These are phyloP conservation scores for Leishmania martiniquensis DNA, from an alignment of 208 protist species.

Conservation along the genomic window DNA sequence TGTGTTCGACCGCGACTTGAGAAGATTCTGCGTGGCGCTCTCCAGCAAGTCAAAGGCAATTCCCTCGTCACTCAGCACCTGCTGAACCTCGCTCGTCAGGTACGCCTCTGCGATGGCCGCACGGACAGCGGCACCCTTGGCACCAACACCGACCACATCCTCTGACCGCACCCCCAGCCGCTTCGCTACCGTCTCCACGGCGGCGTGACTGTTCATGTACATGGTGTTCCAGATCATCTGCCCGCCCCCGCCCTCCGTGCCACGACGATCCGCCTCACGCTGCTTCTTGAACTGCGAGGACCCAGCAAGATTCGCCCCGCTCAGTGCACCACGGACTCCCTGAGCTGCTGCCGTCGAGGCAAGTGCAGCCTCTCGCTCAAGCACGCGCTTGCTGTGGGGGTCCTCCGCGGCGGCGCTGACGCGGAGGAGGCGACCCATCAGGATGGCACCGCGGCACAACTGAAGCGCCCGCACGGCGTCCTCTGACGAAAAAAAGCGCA, in stretches of 20 bases:
- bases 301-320: slow-evolving; percentile 34
- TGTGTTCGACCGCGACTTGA: slow-evolving; percentile 78
- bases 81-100: slow-evolving; percentile 76
- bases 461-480: slow-evolving; percentile 86
- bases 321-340: not conserved
- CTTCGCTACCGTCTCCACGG: slow-evolving; percentile 73
- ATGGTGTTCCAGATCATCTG: slow-evolving; percentile 72
- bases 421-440: slow-evolving; percentile 89
- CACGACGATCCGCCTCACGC: slow-evolving; percentile 42
- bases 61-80: slow-evolving; percentile 76
- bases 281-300: slow-evolving; percentile 71
- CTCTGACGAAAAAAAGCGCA: slow-evolving; percentile 83
- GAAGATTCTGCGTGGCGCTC: slow-evolving; percentile 54
- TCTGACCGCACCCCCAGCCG: slow-evolving; percentile 61
- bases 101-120: slow-evolving; percentile 88
- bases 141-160: slow-evolving; percentile 61
- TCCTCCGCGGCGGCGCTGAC: slow-evolving; percentile 75
- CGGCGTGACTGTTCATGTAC: slow-evolving; percentile 85
- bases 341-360: slow-evolving; percentile 31
- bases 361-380: slow-evolving; percentile 39
- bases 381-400: slow-evolving; percentile 66
- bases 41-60: slow-evolving; percentile 78
- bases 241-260: not conserved
- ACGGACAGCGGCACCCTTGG: slow-evolving; percentile 88
- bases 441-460: slow-evolving; percentile 81